Evolutionary conservation across 2,329 filamentous ascomycete genomes (phyloP).

Genomic region (Pseudogymnoascus sp.): DNA sequence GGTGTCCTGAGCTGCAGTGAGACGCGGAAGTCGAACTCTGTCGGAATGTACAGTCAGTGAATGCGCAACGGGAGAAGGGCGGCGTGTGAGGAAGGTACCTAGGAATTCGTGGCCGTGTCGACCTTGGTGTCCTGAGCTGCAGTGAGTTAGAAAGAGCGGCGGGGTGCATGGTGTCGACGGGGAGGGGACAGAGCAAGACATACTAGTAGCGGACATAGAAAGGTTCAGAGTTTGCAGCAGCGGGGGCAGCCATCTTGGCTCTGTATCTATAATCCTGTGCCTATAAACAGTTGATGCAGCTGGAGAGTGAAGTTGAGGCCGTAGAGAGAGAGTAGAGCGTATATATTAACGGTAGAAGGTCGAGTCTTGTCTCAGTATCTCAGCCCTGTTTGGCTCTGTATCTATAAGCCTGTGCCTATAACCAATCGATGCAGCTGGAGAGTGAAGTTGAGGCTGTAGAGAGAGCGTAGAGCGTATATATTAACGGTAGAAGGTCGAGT

Average conservation of each 20-base stretch:
- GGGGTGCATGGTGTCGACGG: background rate
- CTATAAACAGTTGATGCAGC: background rate
- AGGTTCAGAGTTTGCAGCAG: constrained; percentile 52
- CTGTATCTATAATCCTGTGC: background rate
- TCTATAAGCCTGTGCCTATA: background rate
- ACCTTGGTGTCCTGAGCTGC: constrained; percentile 91
- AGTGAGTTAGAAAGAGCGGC: constrained; percentile 18
- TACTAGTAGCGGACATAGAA: constrained; percentile 99
- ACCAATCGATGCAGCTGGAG: background rate
- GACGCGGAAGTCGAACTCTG: constrained; percentile 96
- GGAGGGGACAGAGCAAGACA: constrained; percentile 26
- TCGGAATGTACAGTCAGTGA: constrained; percentile 22
- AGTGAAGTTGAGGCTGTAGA: background rate
- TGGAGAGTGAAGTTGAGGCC: background rate
- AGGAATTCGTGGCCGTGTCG: constrained; percentile 97
- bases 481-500: background rate
- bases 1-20: constrained; percentile 95
- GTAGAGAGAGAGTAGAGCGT: background rate
- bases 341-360: background rate
- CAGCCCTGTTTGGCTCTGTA: constrained; percentile 6
- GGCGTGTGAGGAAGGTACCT: constrained; percentile 43
- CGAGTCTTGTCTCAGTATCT: constrained; percentile 6
- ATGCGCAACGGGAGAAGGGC: background rate
- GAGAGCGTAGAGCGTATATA: background rate
- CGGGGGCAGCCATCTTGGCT: constrained; percentile 34